Base-by-base conservation (phyloP, 208 protist species). In the Wallacemonas sp. region DNA sequence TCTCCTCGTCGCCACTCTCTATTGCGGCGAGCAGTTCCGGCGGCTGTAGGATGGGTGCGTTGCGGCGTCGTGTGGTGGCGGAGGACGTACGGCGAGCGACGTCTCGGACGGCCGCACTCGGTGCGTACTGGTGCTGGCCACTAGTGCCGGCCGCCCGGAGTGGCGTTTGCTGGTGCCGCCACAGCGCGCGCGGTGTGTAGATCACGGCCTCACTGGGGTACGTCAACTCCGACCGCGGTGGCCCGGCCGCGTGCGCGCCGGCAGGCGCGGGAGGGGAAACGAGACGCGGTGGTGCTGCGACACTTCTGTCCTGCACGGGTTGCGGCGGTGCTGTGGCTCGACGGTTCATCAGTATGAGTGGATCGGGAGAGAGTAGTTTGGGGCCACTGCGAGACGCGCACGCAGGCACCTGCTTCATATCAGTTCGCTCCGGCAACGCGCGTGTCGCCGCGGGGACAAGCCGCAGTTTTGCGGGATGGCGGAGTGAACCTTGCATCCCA, bases 401-500 rank as follows among this genome's bases (percentile, higher is more conserved):
- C n/a, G n/a, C n/a, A n/a, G n/a, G n/a, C n/a, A n/a, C n/a, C n/a
- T n/a, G n/a, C n/a, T n/a, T n/a, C n/a, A n/a, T n/a, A n/a, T n/a
- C n/a, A n/a, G n/a, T n/a, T n/a, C n/a, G n/a, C n/a, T n/a, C n/a
- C n/a, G n/a, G n/a, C n/a, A n/a, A n/a, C n/a, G n/a, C n/a, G n/a
- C n/a, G n/a, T n/a, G n/a, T n/a, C n/a, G n/a, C n/a, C 24, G 52
- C 33, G 6, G 71, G 65, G 30, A 66, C 52, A 32, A 76, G 79
- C 45, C 46, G 58, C 21, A 88, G 58, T 21, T 58, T 34, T n/a
- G 81, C 57, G 1, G 71, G 58, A 38, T 85, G 21, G 21, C 71
- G 75, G 9, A 85, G 30, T 1, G 76, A 75, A 13, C 55, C 68
- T 6, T 54, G 71, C 83, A 89, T 85, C 12, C 69, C 63, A 13